A percentile compares a stretch with the other conserved stretches of the same genome.
These are phyloP conservation scores for Lactarius evosmus DNA, from an alignment of 768 basidiomycete genomes.

Conservation along the genomic window DNA sequence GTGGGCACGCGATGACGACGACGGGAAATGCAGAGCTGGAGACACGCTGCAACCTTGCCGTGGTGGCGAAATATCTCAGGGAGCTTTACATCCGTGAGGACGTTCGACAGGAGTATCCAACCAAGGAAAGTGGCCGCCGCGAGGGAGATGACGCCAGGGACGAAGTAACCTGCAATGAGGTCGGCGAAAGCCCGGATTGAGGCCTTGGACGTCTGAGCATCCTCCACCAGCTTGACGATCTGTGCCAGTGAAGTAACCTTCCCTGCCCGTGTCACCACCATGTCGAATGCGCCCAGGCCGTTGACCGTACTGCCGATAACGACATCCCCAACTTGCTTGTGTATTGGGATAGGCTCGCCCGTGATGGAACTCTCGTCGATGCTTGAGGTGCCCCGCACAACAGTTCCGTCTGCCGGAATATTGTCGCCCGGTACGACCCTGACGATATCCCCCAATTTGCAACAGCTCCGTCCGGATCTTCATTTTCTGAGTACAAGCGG, in stretches of 20 bases:
- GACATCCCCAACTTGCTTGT: conserved; percentile 76
- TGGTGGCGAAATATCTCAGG: conserved; percentile 83
- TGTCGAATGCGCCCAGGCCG: conserved; percentile 94
- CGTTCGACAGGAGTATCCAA: conserved; percentile 75
- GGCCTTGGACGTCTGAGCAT: conserved; percentile 96
- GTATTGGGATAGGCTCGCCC: conserved; percentile 86
- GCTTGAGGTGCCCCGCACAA: conserved; percentile 79
- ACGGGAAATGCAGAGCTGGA: conserved; percentile 98
- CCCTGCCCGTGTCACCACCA: conserved; percentile 92
- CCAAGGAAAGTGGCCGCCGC: conserved; percentile 73
- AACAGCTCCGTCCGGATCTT: conserved; percentile 91
- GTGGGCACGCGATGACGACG: conserved; percentile 97
- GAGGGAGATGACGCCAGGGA: conserved; percentile 85
- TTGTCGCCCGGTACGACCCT: conserved; percentile 97
- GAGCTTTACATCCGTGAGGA: conserved; percentile 54
- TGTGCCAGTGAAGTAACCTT: conserved; percentile 95
- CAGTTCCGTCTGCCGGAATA: conserved; percentile 91
- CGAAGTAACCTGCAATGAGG: conserved; percentile 90
- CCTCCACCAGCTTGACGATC: conserved; percentile 95
- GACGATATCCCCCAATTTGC: conserved; percentile 87
- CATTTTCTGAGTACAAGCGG: conserved; percentile 78
- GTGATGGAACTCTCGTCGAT: conserved; percentile 97
- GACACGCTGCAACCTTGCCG: conserved; percentile 86
- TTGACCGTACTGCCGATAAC: conserved; percentile 99
- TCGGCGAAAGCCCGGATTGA: conserved; percentile 98